Evolutionary conservation across 768 basidiomycete species (phyloP), one percentile per base, ranked within the genome.

Genomic region (Terana coerulea): DNA sequence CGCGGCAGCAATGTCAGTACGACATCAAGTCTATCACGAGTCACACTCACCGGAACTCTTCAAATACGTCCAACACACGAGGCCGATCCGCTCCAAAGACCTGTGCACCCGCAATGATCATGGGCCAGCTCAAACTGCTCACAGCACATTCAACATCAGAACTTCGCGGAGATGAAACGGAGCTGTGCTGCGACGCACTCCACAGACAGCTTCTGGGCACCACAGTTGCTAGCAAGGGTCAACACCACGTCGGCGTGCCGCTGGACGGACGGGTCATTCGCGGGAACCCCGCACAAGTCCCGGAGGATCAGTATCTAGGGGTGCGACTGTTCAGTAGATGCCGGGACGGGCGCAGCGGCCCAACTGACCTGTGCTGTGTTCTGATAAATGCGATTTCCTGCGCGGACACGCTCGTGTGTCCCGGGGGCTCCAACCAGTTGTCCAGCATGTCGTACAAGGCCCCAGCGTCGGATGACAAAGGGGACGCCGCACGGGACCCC

Each of bases 331-430:
- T 59, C 58, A 58, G 61, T 47, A 55, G 49, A 55, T 51, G 56
- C n/a, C 26, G 17, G 26, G 33, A 12, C 26, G 51, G 50, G 35
- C 41, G 26, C 34, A 25, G 21, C 53, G 24, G 31, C 35, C 15
- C 21, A 40, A 60, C 65, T 44, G 34, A 71, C 72, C 68, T 70
- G 66, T 45, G 63, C 61, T 28, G 59, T 61, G 52, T 64, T 62
- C 50, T 66, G 65, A 64, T 72, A 67, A 51, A 63, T 67, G 60
- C 64, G 60, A 64, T 68, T 69, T 42, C 71, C 68, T 47, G 64
- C 66, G 33, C 63, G 62, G 46, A 65, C 56, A 19, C 66, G 56
- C 49, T 61, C 57, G 51, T 62, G 65, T 40, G 48, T 42, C 51
- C 60, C 52, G 55, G 55, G 43, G 61, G 56, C 61, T 59, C 63